Conservation (phyloP, 2,329 filamentous ascomycete genomes). For the Nannizzia gypsea region DNA sequence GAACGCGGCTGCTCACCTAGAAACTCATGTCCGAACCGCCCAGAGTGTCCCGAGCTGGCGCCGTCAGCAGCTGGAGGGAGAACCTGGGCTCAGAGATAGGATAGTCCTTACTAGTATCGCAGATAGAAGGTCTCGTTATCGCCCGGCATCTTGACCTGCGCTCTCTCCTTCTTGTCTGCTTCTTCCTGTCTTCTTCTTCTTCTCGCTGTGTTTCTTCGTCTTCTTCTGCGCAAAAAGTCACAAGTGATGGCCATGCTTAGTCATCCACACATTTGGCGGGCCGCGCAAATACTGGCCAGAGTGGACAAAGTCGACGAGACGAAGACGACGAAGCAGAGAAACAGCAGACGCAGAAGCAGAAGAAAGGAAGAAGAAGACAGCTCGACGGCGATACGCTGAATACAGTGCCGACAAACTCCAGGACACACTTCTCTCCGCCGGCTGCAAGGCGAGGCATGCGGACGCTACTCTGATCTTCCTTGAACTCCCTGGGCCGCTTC, state of each 20-base stretch:
- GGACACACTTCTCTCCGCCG: not conserved
- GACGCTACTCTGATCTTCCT: not conserved
- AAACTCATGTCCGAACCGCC: slow-evolving; percentile 96
- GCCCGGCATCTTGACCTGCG: slow-evolving; percentile 3
- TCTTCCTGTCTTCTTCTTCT: not conserved
- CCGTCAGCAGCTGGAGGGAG: slow-evolving; percentile 33
- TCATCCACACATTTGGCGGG: slow-evolving; percentile 30
- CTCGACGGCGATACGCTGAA: not conserved
- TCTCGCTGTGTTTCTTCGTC: not conserved
- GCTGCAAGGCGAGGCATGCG: not conserved
- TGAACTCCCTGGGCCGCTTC: slow-evolving; percentile 14
- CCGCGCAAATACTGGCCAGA: slow-evolving; percentile 27
- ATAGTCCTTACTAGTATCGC: slow-evolving; percentile 73
- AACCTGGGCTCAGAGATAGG: slow-evolving; percentile 21
- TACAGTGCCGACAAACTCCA: not conserved
- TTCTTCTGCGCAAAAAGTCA: not conserved
- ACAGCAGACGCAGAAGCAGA: not conserved
- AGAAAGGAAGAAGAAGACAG: not conserved
- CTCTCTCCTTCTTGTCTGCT: not conserved
- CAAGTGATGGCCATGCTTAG: slow-evolving; percentile 26
- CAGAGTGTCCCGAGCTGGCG: slow-evolving; percentile 84
- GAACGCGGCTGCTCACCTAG: slow-evolving; percentile 52
- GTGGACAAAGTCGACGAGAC: slow-evolving; percentile 21
- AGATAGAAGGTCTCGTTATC: slow-evolving; percentile 81
- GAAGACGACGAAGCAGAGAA: slow-evolving; percentile 13